Evolutionary conservation across 768 basidiomycete species (phyloP), one percentile per base, ranked within the genome.

Genomic region (Xerocomus brunneocitrinus): DNA sequence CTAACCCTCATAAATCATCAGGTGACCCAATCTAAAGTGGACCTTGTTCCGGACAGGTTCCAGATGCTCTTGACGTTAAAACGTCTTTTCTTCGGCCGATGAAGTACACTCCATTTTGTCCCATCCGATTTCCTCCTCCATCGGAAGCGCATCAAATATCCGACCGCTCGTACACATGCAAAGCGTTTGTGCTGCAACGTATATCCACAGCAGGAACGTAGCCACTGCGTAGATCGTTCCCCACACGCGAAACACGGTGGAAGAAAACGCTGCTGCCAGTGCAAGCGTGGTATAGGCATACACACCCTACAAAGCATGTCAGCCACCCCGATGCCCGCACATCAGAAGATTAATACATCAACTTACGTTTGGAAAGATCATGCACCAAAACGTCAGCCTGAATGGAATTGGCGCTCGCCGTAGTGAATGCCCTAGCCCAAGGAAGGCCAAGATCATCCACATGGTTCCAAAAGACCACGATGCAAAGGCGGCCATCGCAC

Each of bases 281-380:
- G 72, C 69, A 22, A 87, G 74, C 0, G 84, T 86, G 9, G 83
- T 71, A 56, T 81, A 82, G 2, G 84, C 83, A 57, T 84, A 87
- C 0, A 86, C 85, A n/a, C 80, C 80, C 79, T 81, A 47, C 24
- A 16, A 55, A 41, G 16, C 9, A 4, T 6, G 40, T 55, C 43
- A 50, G 39, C 48, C 32, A 9, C 58, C 7, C 5, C 14, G 4
- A 8, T 8, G n/a, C 6, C 32, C 19, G 41, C 4, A 27, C 12
- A 0, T 38, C 27, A 1, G 39, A 36, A 45, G 25, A 38, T 4
- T 6, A 22, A 47, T 28, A 31, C 6, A 47, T 30, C 19, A 14
- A 47, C 80, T 36, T 57, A 81, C 87, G 57, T 85, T 87, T 5
- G 87, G 86, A 62, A 88, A 88, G 56, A 87, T 80, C 38, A 84